Percentiles rank a stretch among this genome's conserved stretches.
phyloP scores from a whole-genome alignment of 2,329 filamentous ascomycete species.

The Talaromyces islandicus region DNA sequence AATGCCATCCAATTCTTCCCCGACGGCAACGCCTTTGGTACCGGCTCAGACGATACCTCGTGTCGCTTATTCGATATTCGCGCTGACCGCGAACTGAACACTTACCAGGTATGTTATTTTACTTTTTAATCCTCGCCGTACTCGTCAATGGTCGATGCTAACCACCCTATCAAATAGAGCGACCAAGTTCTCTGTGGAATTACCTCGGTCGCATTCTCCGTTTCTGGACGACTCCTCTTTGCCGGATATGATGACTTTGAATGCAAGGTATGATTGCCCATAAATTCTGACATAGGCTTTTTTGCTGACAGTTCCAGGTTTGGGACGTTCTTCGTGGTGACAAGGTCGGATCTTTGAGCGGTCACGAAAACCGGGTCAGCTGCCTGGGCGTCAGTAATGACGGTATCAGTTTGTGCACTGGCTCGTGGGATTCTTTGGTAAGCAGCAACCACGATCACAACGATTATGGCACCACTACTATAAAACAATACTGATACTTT shows the following conservation, averaged over 20 bases:
- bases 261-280: slow-evolving; percentile 73
- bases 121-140: background rate
- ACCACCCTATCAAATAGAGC: slow-evolving; percentile 53
- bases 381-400: slow-evolving; percentile 98
- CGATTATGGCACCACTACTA: too few relatives aligned
- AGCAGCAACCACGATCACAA: slow-evolving; percentile 34
- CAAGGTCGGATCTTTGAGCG: slow-evolving; percentile 92
- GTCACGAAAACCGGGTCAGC: slow-evolving; percentile 98
- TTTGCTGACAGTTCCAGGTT: slow-evolving; percentile 54
- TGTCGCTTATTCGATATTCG: slow-evolving; percentile 97
- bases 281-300: background rate
- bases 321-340: slow-evolving; percentile 97
- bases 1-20: slow-evolving; percentile 99
- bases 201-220: slow-evolving; percentile 95
- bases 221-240: slow-evolving; percentile 90
- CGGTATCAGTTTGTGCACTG: slow-evolving; percentile 97
- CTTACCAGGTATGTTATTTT: slow-evolving; percentile 53
- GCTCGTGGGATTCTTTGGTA: slow-evolving; percentile 98
- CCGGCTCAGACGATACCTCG: slow-evolving; percentile 93
- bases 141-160: background rate
- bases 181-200: slow-evolving; percentile 97
- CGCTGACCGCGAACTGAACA: slow-evolving; percentile 74
- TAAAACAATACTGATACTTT: background rate
- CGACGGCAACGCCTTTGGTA: slow-evolving; percentile 96
- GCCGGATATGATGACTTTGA: slow-evolving; percentile 98